Evolutionary conservation across 202 grass and related monocot species (phyloP).

Genomic region (Dendrocalamus latiflorus): DNA sequence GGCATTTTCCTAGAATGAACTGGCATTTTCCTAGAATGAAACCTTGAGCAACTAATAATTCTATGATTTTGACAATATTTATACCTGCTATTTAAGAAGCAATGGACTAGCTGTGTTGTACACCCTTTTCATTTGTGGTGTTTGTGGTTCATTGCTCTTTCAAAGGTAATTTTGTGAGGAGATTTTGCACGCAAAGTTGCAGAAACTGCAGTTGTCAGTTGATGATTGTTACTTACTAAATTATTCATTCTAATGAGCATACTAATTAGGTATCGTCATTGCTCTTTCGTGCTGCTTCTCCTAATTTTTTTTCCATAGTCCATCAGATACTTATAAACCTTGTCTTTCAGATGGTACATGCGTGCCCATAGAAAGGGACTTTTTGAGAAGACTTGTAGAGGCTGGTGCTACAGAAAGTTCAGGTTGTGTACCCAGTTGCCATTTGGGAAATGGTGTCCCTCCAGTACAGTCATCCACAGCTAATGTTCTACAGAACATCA

Average conservation of each 20-base stretch:
- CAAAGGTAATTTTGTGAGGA: not conserved
- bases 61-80: not conserved
- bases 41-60: conserved; percentile 1
- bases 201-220: not conserved
- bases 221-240: not conserved
- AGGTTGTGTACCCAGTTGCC: conserved; percentile 31
- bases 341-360: conserved; percentile 37
- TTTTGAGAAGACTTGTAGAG: conserved; percentile 50
- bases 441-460: conserved; percentile 30
- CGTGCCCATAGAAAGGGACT: conserved; percentile 31
- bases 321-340: not conserved
- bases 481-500: conserved; percentile 37
- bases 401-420: conserved; percentile 59
- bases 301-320: not conserved
- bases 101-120: not conserved
- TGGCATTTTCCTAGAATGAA: conserved; percentile 7
- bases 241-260: not conserved
- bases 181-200: not conserved
- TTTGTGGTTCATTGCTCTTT: not conserved
- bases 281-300: not conserved
- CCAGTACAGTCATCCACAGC: conserved; percentile 22
- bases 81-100: not conserved
- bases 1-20: no score
- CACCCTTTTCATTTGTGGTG: not conserved
- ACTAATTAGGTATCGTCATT: not conserved